A percentile compares a stretch with the other conserved stretches of the same genome.
These are phyloP conservation scores for Cladosporium velox DNA, from an alignment of 2,329 filamentous ascomycete species.

Conservation along the genomic window DNA sequence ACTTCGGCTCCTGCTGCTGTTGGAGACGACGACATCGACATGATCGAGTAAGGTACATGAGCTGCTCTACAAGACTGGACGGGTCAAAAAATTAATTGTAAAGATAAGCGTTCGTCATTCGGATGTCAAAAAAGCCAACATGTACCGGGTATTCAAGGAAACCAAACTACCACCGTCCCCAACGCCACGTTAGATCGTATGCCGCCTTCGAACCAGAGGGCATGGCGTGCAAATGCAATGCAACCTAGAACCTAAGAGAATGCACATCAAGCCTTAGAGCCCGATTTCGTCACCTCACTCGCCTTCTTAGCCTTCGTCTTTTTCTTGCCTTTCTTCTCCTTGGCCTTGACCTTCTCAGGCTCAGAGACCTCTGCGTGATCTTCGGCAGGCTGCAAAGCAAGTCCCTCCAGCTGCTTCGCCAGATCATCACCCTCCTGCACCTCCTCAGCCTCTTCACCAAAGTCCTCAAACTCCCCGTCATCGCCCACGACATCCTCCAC, in stretches of 20 bases:
- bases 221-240: conserved; percentile 3
- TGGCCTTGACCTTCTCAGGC: background rate
- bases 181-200: conserved; percentile 17
- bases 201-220: background rate
- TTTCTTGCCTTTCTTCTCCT: background rate
- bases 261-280: background rate
- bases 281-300: background rate
- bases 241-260: background rate
- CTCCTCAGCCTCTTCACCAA: conserved; percentile 8
- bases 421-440: background rate
- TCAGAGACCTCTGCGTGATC: background rate
- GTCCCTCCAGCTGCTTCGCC: conserved; percentile 3
- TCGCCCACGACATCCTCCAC: conserved; percentile 39
- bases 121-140: conserved; percentile 5
- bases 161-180: background rate
- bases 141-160: conserved; percentile 2
- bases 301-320: background rate
- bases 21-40: conserved; percentile 37
- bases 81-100: background rate
- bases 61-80: background rate
- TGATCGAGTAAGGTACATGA: conserved; percentile 32
- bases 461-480: conserved; percentile 24
- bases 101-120: background rate
- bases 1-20: conserved; percentile 22
- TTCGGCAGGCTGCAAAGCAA: background rate